Base-by-base conservation (phyloP, 225 moss, liverwort and hornwort species). In the Pseudoscleropodium purum region DNA sequence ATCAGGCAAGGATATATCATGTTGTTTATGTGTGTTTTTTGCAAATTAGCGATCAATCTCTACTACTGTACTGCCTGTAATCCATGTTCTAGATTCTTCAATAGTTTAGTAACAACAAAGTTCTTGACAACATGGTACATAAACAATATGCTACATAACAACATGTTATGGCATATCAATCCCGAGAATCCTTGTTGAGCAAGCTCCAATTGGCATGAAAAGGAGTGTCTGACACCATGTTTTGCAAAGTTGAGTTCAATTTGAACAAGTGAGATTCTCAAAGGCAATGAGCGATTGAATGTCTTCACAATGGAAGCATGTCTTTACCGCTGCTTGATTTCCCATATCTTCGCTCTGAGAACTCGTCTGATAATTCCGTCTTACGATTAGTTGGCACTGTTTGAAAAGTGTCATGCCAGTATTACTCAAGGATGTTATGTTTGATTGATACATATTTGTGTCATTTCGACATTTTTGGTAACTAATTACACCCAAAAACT, bases 1-100 rank as follows among this genome's bases (percentile, higher is more conserved):
- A 98, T 87, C 96, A 98, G 88, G 82, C 33, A 82, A 82, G 74
- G 9, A 85, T 45, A 18, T 45, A 27, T 59, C 37, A 6, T 56
- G 24, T 79, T 79, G 37, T 79, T 54, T 37, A 9, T 11, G 6
- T 27, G 11, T 17, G 3, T 39, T 79, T 59, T 57, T 5, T 26
- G n/a, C 26, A 57, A 27, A n/a, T 56, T 57, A 16, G 57, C 11
- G 19, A 79, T 9, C 17, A 57, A 79, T 57, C n/a, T 56, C 57
- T 17, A 10, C 26, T 26, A 10, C 16, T n/a, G n/a, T 26, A 57
- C 26, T 79, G 57, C n/a, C 18, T 39, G 59, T 11, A 27, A n/a
- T 59, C 16, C 79, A 27, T 79, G 27, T 39, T n/a, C 79, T 39
- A 27, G 59, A 59, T 59, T 54, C 79, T 39, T 79, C 29, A 57